Conservation (phyloP, 805 yeast species). For the Candida incommunis region DNA sequence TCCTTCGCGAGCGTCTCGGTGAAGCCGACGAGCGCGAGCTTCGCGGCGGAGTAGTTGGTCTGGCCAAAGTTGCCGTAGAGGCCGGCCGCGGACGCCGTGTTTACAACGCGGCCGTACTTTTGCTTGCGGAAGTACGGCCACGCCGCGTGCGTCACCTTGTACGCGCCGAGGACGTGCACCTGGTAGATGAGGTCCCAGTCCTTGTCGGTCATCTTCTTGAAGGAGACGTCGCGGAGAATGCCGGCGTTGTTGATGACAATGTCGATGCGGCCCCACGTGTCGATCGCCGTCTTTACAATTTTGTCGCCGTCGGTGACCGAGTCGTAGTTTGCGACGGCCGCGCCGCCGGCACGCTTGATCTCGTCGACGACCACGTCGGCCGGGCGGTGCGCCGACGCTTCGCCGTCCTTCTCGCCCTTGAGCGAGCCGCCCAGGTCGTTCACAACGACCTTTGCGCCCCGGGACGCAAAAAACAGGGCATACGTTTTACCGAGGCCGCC, state of each 20-base stretch:
- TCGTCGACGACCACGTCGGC: conserved; percentile 87
- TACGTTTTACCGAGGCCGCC: conserved; percentile 90
- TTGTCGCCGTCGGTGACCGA: conserved; percentile 76
- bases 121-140: conserved; percentile 85
- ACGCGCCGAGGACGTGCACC: conserved; percentile 87
- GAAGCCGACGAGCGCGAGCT: conserved; percentile 77
- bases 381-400: conserved; percentile 42
- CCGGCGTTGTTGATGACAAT: conserved; percentile 90
- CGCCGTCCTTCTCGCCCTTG: conserved; percentile 51
- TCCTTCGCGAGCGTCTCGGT: conserved; percentile 93
- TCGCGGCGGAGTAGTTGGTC: conserved; percentile 89
- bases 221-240: conserved; percentile 73
- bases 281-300: conserved; percentile 74
- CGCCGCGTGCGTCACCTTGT: conserved; percentile 70
- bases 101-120: conserved; percentile 74
- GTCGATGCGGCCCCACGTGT: conserved; percentile 79
- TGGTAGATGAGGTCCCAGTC: conserved; percentile 69
- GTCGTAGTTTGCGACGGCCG: conserved; percentile 89
- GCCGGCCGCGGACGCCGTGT: conserved; percentile 97
- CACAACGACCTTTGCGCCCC: conserved; percentile 93
- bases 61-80: conserved; percentile 95
- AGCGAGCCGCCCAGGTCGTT: conserved; percentile 85
- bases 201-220: conserved; percentile 71
- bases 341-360: conserved; percentile 60
- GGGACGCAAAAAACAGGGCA: conserved; percentile 71